Percentiles rank a stretch among this genome's conserved stretches.
Conservation (phyloP, 2,329 filamentous ascomycete species). For the Nectriaceae sp. region DNA sequence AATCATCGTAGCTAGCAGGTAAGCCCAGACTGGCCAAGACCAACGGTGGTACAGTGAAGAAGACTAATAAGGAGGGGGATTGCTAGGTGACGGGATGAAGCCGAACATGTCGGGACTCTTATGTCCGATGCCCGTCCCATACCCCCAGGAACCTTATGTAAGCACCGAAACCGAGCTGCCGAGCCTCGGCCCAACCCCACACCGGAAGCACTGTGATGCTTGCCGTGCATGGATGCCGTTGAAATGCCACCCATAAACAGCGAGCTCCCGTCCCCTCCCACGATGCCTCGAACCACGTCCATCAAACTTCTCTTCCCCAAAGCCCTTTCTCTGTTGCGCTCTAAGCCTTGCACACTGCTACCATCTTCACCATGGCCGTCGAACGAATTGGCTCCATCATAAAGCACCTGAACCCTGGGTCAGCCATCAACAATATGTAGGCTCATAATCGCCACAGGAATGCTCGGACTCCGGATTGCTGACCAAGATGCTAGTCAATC, state of each 20-base stretch:
- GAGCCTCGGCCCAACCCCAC: slow-evolving; percentile 36
- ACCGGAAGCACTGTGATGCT: slow-evolving; percentile 21
- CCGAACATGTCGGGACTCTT: not conserved
- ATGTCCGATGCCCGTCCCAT: not conserved
- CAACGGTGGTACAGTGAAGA: too few species aligned
- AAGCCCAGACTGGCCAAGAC: too few species aligned
- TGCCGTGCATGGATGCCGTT: slow-evolving; percentile 15
- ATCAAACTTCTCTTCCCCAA: slow-evolving; percentile 3
- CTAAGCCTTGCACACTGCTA: not conserved
- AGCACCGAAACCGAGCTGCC: slow-evolving; percentile 23
- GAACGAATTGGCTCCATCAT: slow-evolving; percentile 87
- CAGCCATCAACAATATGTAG: slow-evolving; percentile 77
- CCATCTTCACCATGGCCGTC: slow-evolving; percentile 64
- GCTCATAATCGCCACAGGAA: slow-evolving; percentile 35
- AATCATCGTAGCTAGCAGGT: too few species aligned
- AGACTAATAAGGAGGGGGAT: too few species aligned
- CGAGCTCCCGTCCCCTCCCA: slow-evolving; percentile 19
- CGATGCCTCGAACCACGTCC: slow-evolving; percentile 11
- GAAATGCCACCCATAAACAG: not conserved
- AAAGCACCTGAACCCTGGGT: slow-evolving; percentile 78
- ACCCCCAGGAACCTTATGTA: slow-evolving; percentile 4
- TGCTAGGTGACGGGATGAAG: too few species aligned
- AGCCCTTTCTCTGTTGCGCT: not conserved
- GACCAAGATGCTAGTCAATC: slow-evolving; percentile 63
- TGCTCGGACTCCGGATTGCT: not conserved